Base-by-base conservation (phyloP, 2,329 filamentous ascomycete species). In the Rutstroemia sp. region DNA sequence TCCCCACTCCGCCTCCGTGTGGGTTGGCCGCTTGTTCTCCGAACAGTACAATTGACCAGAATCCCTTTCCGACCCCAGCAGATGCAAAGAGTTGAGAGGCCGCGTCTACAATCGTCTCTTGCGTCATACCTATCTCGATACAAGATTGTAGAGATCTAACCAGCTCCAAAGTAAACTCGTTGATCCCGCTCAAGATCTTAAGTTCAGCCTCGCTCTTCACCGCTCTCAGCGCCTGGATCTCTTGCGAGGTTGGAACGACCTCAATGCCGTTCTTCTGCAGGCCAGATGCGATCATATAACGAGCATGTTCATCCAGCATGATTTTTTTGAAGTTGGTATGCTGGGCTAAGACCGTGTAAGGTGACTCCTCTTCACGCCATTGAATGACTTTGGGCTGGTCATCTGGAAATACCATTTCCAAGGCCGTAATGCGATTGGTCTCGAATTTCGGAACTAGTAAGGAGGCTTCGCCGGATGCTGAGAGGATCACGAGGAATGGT, bases 301-400 rank as follows among this genome's bases (percentile, higher is more conserved):
- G 76, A 60, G 83, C 81, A 64, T 85, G 82, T 60, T 85, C 82
- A 59, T 86, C 82, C 12, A 83, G 73, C 77, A 85, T 82, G 23
- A 85, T 61, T 14, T 66, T 75, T 16, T 69, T 49, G 27, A 57
- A 65, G 0, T 59, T 69, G 0, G 64, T 70, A 1, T 77, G 78
- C 30, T 73, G 61, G 14, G 75, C 70, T 21, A 86, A 71, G 0
- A 79, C 83, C 1, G 70, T 70, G 66, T 85, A 86, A 0, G 81
- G 81, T 61, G 83, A 75, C 78, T 81, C 83, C 61, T 85, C 80
- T 62, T 86, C 82, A 65, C 82, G 78, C 75, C 82, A 86, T 1
- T 75, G 73, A 18, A 85, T 73, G 23, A 83, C 78, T 16, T 78
- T 75, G 12, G 84, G 73, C 12, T 74, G 70, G 1, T 73, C 65